These are phyloP conservation scores for Aspergillus oerlinghausenensis DNA, from an alignment of 2,329 filamentous ascomycete genomes.

Conservation along the genomic window DNA sequence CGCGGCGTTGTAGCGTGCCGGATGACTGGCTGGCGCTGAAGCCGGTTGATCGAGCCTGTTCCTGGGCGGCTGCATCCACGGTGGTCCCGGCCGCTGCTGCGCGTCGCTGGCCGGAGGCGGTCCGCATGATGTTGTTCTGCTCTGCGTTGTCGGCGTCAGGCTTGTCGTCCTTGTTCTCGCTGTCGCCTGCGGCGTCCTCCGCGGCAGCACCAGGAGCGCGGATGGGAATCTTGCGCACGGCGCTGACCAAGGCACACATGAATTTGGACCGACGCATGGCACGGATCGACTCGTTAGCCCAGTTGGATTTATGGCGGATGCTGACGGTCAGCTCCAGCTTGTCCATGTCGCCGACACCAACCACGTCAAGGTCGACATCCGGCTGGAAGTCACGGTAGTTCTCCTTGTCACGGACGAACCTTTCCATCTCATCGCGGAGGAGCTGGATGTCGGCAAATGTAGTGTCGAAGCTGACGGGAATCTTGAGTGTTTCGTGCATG, in stretches of 20 bases:
- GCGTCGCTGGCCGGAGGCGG: constrained; percentile 5
- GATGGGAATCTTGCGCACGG: constrained; percentile 83
- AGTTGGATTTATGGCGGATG: constrained; percentile 89
- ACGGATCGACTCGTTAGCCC: constrained; percentile 80
- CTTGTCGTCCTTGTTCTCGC: constrained; percentile 62
- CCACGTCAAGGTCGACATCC: constrained; percentile 73
- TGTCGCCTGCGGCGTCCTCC: constrained; percentile 51
- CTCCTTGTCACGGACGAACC: constrained; percentile 75
- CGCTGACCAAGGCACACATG: constrained; percentile 85
- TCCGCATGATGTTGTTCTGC: constrained; percentile 5
- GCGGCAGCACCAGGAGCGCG: constrained; percentile 67
- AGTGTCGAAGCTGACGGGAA: constrained; percentile 82
- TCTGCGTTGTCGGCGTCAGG: constrained; percentile 46
- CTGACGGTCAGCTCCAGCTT: constrained; percentile 79
- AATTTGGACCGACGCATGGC: constrained; percentile 85
- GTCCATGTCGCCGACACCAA: constrained; percentile 76
- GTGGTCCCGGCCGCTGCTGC: constrained; percentile 7
- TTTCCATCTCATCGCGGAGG: constrained; percentile 76
- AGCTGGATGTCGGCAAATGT: constrained; percentile 84
- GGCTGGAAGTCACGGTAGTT: constrained; percentile 89
- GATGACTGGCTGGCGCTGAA: constrained; percentile 24
- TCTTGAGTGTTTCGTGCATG: constrained; percentile 78
- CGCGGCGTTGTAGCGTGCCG: constrained; percentile 27
- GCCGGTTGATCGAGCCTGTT: constrained; percentile 26
- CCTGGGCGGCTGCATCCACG: constrained; percentile 4